Evolutionary conservation across 768 basidiomycete genomes (phyloP), one percentile per base, ranked within the genome.

Genomic region (Mycena epipterygia): DNA sequence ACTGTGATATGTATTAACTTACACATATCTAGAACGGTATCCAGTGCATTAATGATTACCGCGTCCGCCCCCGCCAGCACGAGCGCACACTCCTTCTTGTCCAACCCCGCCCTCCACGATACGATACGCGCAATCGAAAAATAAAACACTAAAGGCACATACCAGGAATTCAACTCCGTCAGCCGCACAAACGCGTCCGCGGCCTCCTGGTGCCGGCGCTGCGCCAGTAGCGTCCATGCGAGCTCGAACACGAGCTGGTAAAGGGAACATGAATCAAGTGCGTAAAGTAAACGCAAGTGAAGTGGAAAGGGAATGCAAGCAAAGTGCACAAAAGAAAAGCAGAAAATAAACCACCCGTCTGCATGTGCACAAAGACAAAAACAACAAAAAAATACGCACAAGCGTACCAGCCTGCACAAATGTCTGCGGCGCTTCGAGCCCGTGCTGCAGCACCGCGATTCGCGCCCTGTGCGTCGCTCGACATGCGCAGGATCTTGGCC

Each of bases 231-330:
- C 19, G 89, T 90, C 93, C 94, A 95, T 0, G 91, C 93, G 5
- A 95, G 84, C 78, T 95, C 94, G 71, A 93, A 95, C 17, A 88
- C 84, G 9, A 95, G 84, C 91, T 93, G 66, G n/a, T n/a, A n/a
- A n/a, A 30, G n/a, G n/a, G n/a, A n/a, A n/a, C n/a, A n/a, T n/a
- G n/a, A n/a, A n/a, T n/a, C n/a, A n/a, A n/a, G n/a, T n/a, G n/a
- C n/a, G n/a, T n/a, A n/a, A n/a, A n/a, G n/a, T n/a, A n/a, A n/a
- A n/a, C n/a, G n/a, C n/a, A n/a, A n/a, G n/a, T n/a, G n/a, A n/a
- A n/a, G n/a, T n/a, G n/a, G n/a, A n/a, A n/a, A n/a, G n/a, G n/a
- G n/a, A n/a, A n/a, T n/a, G n/a, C n/a, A n/a, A n/a, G n/a, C n/a
- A n/a, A n/a, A n/a, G n/a, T n/a, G n/a, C n/a, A n/a, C n/a, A n/a